A percentile compares a stretch with the other conserved stretches of the same genome.
phyloP scores from a whole-genome alignment of 352 stramenopile genomes.

The Globisporangium rhizosaccharum region DNA sequence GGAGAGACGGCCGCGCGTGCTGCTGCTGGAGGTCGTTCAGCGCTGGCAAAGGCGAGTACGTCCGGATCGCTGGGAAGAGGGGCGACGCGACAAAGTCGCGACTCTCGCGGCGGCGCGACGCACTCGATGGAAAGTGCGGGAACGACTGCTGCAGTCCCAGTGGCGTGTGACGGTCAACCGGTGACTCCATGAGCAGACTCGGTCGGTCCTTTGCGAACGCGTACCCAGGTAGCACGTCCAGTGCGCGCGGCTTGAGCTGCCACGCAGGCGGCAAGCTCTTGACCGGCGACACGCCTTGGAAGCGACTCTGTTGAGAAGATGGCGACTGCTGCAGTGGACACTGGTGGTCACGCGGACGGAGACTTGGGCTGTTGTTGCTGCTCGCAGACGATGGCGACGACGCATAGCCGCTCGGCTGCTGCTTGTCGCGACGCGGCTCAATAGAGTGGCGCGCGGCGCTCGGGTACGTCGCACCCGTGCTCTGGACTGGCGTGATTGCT shows the following conservation, averaged over 20 bases:
- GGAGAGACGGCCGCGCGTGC: background rate
- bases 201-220: conserved; percentile 15
- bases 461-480: background rate
- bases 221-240: conserved; percentile 3
- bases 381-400: background rate
- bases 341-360: background rate
- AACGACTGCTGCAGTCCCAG: background rate
- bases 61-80: conserved; percentile 9
- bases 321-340: background rate
- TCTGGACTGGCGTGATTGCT: conserved; percentile 10
- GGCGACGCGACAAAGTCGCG: conserved; percentile 3
- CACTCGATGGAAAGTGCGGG: background rate
- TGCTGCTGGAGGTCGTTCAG: conserved; percentile 2
- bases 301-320: background rate
- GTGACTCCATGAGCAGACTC: conserved; percentile 12
- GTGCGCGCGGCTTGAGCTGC: background rate
- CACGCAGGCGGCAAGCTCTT: conserved; percentile 2
- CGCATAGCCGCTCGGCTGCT: background rate
- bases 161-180: background rate
- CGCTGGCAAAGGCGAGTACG: conserved; percentile 6
- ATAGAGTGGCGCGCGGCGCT: conserved; percentile 4
- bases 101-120: background rate
- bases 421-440: conserved; percentile 10
- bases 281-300: background rate
- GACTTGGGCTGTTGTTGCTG: background rate